Conservation (phyloP, 306 rosid species). For the Argentina anserina region DNA sequence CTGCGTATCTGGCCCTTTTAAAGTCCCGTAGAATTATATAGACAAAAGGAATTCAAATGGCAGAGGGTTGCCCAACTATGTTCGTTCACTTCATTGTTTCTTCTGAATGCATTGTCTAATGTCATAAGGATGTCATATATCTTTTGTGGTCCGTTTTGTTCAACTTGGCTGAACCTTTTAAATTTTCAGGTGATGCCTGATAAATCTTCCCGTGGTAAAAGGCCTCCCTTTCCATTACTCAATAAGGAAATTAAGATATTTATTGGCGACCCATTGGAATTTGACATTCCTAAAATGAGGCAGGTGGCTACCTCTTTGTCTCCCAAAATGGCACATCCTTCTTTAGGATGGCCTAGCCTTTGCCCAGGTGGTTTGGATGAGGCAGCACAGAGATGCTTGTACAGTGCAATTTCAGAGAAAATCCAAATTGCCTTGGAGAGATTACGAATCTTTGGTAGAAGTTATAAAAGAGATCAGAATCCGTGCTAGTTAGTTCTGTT, state of each 20-base stretch:
- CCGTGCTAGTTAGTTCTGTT: not conserved
- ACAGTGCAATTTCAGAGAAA: constrained; percentile 56
- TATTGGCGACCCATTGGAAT: constrained; percentile 77
- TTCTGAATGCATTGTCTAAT: not conserved
- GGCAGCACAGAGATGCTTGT: constrained; percentile 71
- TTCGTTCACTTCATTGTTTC: not conserved
- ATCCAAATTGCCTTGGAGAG: constrained; percentile 67
- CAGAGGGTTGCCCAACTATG: not conserved
- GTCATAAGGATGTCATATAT: not conserved
- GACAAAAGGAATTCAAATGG: not conserved
- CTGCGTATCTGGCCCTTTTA: not conserved
- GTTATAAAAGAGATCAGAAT: constrained; percentile 19
- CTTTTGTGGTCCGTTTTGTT: constrained; percentile 15
- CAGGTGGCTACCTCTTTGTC: constrained; percentile 52
- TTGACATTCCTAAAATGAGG: constrained; percentile 64
- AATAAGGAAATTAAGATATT: constrained; percentile 60
- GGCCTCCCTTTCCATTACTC: constrained; percentile 73
- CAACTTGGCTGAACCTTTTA: constrained; percentile 28
- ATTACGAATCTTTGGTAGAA: constrained; percentile 42
- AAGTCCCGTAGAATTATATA: not conserved
- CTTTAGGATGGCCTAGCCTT: constrained; percentile 58
- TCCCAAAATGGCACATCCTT: constrained; percentile 34
- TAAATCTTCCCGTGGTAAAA: constrained; percentile 59
- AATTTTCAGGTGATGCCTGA: constrained; percentile 83
- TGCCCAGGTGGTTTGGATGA: constrained; percentile 57